phyloP scores from a whole-genome alignment of 345 rosid species.

The Ceriops tagal region DNA sequence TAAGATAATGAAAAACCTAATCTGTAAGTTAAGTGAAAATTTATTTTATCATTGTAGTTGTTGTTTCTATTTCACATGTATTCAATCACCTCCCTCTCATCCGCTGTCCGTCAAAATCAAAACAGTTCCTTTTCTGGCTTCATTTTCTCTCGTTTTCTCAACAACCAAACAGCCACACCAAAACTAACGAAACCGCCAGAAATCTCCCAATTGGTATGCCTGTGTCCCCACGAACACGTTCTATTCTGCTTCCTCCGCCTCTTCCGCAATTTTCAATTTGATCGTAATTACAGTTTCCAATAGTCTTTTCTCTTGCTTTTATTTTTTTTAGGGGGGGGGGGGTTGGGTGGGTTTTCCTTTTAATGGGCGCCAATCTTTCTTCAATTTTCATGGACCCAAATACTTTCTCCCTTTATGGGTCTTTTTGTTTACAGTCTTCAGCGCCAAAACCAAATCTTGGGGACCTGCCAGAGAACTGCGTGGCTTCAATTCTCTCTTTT shows the following conservation, averaged over 20 bases:
- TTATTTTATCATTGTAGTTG: too few species aligned
- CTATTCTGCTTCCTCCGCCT: neutral
- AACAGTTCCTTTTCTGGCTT: neutral
- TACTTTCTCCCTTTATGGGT: constrained; percentile 8
- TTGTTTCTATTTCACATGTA: too few species aligned
- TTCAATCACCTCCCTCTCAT: too few species aligned
- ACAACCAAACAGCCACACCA: constrained; percentile 10
- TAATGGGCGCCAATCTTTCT: constrained; percentile 68
- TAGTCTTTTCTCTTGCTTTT: neutral
- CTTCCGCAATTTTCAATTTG: neutral
- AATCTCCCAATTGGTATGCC: neutral
- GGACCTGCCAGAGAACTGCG: constrained; percentile 81
- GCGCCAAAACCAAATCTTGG: constrained; percentile 45
- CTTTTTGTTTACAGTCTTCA: constrained; percentile 18
- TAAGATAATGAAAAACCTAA: too few species aligned
- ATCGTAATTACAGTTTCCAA: neutral
- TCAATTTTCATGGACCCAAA: constrained; percentile 26
- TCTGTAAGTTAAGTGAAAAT: too few species aligned
- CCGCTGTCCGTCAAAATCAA: neutral
- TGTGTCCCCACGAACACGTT: constrained; percentile 14
- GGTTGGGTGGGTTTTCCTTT: neutral
- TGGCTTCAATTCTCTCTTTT: constrained; percentile 54
- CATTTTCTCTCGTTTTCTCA: neutral
- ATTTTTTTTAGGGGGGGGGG: too few species aligned
- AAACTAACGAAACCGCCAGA: neutral